Evolutionary conservation across 2,329 filamentous ascomycete species (phyloP), one percentile per base, ranked within the genome.

Genomic region (Exophiala oligosperma): DNA sequence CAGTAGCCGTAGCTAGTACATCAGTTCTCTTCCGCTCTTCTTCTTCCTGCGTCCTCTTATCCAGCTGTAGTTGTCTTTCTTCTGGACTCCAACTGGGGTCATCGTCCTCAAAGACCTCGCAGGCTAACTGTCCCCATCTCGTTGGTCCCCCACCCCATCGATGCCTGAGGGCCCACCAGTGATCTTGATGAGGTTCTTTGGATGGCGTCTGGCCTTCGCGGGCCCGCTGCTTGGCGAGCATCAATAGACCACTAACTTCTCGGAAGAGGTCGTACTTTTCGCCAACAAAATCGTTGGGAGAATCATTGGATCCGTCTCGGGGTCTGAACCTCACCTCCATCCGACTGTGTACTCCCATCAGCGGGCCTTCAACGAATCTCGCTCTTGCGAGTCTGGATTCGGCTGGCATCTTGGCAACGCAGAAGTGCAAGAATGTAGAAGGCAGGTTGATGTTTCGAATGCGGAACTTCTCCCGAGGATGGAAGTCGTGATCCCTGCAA

Each of bases 221-320:
- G n/a, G 76, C 76, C 38, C 84, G 77, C 68, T 87, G 83, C 68
- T 87, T 83, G 1, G 84, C 84, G 1, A 85, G 68, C 21, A 84
- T 73, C 12, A 87, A 71, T 70, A 86, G 72, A 1, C 77, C 80
- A 4, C 81, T 83, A 3, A 85, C 70, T 65, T 87, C 84, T 54
- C 83, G 77, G 60, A 84, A 75, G 7, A 81, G 63, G 66, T 87
- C 84, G 51, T 85, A 76, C 76, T 68, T 59, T 76, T 76, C 32
- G 67, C 72, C 66, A 11, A 49, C 71, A 60, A 60, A 65, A 35
- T 61, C 62, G 40, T 56, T 56, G 24, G 59, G 49, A 6, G 60
- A 38, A 24, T 28, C 40, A 32, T 57, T 29, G 3, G 63, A 44
- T 4, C 57, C 56, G 8, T 61, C 57, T 26, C 56, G 59, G 8